Evolutionary conservation across 805 yeast species (phyloP).

Genomic region (Wickerhamomyces hampshirensis): DNA sequence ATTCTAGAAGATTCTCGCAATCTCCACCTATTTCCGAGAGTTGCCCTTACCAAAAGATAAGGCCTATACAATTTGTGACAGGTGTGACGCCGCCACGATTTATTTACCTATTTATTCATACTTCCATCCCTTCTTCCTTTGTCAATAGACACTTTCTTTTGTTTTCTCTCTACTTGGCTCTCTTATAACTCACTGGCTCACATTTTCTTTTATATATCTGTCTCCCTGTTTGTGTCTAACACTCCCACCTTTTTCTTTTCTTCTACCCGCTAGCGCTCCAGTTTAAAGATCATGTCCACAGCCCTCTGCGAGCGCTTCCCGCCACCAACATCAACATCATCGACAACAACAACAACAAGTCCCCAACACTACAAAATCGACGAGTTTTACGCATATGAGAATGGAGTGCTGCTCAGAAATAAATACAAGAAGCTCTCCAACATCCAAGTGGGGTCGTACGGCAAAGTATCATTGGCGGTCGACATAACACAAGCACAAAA

Average conservation of each 20-base stretch:
- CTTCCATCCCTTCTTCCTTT: neutral
- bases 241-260: too few species aligned
- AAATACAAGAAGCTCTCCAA: slow-evolving; percentile 39
- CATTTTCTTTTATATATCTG: too few species aligned
- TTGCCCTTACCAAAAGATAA: neutral
- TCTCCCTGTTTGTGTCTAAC: too few species aligned
- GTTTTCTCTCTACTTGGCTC: neutral
- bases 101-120: neutral
- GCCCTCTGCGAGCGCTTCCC: neutral
- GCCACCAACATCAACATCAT: neutral
- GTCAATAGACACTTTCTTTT: neutral
- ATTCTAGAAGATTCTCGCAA: neutral
- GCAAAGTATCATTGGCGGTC: slow-evolving; percentile 50
- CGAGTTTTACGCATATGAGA: slow-evolving; percentile 38
- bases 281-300: too few species aligned
- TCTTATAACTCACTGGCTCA: too few species aligned
- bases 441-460: slow-evolving; percentile 48
- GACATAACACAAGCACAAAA: slow-evolving; percentile 29
- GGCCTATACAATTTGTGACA: too few species aligned
- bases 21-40: neutral
- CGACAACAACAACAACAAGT: too few species aligned
- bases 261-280: too few species aligned
- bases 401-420: slow-evolving; percentile 30
- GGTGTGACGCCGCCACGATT: neutral
- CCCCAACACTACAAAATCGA: slow-evolving; percentile 22